Percentiles rank a stretch among this genome's conserved stretches.
Conservation (phyloP, 2,329 filamentous ascomycete genomes). For the Pseudodiploospora longispora region DNA sequence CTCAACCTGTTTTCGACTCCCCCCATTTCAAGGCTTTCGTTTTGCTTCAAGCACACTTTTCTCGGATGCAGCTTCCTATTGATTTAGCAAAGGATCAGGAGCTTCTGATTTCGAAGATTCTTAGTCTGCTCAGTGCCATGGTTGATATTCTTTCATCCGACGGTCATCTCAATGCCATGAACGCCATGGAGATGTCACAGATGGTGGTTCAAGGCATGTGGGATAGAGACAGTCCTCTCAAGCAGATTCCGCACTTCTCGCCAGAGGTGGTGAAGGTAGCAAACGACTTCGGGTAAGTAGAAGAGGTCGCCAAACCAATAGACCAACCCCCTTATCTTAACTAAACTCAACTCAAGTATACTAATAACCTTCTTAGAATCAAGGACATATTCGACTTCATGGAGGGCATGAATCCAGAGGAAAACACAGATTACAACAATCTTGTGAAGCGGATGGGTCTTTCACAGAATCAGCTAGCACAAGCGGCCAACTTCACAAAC, state of each 20-base stretch:
- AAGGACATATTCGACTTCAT: constrained; percentile 97
- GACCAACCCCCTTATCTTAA: neutral
- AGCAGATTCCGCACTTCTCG: constrained; percentile 94
- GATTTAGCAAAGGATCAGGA: constrained; percentile 96
- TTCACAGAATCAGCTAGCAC: constrained; percentile 70
- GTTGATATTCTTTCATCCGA: constrained; percentile 95
- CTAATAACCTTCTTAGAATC: constrained; percentile 49
- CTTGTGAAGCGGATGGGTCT: constrained; percentile 74
- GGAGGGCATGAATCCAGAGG: constrained; percentile 95
- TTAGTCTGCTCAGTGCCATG: constrained; percentile 81
- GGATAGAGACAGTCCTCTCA: constrained; percentile 93
- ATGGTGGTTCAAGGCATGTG: constrained; percentile 99
- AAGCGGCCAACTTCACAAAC: constrained; percentile 94
- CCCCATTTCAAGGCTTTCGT: constrained; percentile 98
- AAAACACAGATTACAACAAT: constrained; percentile 72
- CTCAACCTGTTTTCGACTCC: constrained; percentile 77
- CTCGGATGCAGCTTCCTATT: constrained; percentile 89
- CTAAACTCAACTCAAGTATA: neutral
- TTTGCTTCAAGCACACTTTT: constrained; percentile 95
- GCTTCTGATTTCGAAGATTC: constrained; percentile 71
- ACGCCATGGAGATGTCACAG: constrained; percentile 97
- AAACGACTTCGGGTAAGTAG: constrained; percentile 62
- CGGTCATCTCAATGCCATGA: constrained; percentile 93
- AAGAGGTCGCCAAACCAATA: neutral
- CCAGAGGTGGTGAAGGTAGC: constrained; percentile 75